Evolutionary conservation across 257 asterid species (phyloP), one percentile per base, ranked within the genome.

Genomic region (Solanum bulbocastanum): DNA sequence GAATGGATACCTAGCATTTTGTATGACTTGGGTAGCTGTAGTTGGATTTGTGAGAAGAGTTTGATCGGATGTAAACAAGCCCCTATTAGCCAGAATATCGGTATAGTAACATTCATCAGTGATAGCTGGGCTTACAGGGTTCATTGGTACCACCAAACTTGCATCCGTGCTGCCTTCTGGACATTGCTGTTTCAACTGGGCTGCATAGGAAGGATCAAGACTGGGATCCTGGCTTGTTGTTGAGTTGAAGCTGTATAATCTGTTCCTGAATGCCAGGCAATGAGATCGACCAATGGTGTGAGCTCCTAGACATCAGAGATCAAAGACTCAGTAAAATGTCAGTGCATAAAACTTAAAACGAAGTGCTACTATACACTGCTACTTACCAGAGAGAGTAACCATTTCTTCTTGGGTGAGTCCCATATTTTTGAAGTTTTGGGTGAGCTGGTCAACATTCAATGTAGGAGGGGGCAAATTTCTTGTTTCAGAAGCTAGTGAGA

Each of bases 381-480:
- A 39, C 42, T 81, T 94, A 94, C 98, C 98, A 0, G 99, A 96
- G 75, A 96, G 98, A 2, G 98, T 95, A 27, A 95, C 96, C 99
- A 95, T 94, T 89, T 96, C 98, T 40, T 92, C 94, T 89, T 91
- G 96, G 3, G 93, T 89, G 42, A 96, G 88, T 86, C 95, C 96
- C 90, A 93, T 95, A 42, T 79, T 90, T 49, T 89, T 89, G 86
- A 96, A 96, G 27, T 89, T 83, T 86, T 56, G 93, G 76, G 96
- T 96, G 88, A 95, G 98, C 87, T 92, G 94, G 86, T 87, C 36
- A 68, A 92, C 90, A 76, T 94, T 36, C 6, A 84, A 86, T 0
- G 87, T 10, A 2, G 98, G 98, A 14, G 94, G 82, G 8, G 98
- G 98, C 46, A 96, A 88, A 89, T 92, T 94, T n/a, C 88, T 12